Base-by-base conservation (phyloP, 257 asterid species). In the Capsicum rhomboideum region DNA sequence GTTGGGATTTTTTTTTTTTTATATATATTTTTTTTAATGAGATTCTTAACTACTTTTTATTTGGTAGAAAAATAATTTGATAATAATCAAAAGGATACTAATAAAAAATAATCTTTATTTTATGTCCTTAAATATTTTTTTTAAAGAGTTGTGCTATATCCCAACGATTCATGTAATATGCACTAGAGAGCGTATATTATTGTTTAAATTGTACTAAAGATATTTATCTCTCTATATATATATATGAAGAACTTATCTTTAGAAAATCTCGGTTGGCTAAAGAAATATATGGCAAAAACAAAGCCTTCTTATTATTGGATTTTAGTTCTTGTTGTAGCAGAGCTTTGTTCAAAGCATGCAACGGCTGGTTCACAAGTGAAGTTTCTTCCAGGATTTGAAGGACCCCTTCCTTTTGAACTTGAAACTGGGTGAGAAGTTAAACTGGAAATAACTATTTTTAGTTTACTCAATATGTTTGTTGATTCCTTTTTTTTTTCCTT, bases 311-410 rank as follows among this genome's bases (percentile, higher is more conserved):
- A 11, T 34, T 34, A 8, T 13, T 23, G 23, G 55, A 17, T 54
- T 26, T 79, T 61, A 0, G 1, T 79, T 77, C n/a, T 84, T 12
- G 13, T 46, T 13, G 59, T 49, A 8, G 12, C 28, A 63, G 50
- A 40, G 59, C 40, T 34, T 34, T 34, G 40, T 34, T 34, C 0
- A 46, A 16, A n/a, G 40, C 40, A 34, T 34, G 40, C 40, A 34
- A 78, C 52, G 11, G 82, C 54, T 75, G 84, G 61, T 54, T 82
- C 59, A 42, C 5, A n/a, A 42, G 83, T 88, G 55, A 55, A 75
- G 63, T 82, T 63, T 75, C 88, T 88, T 83, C 90, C 88, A 8
- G 88, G 90, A 18, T 85, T 83, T 75, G 52, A 37, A n/a, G 88
- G 87, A 7, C 81, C 80, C 3, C 88, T 88, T 28, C 90, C 87